These are phyloP conservation scores for Cicer arietinum DNA, from an alignment of 306 rosid species.

Conservation along the genomic window DNA sequence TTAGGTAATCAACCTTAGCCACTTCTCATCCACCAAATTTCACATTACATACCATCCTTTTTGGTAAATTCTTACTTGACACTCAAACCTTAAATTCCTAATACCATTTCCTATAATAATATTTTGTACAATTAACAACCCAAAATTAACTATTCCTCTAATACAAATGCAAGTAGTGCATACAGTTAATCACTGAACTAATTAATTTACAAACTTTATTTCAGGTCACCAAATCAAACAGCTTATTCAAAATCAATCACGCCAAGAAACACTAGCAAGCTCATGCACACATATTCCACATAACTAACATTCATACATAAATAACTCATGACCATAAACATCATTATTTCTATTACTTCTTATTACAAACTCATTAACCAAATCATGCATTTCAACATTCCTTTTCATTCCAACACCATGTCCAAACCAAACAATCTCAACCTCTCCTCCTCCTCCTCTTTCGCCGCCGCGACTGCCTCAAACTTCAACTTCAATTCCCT, in stretches of 20 bases:
- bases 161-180: too few relatives aligned
- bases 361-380: background rate
- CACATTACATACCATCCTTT: too few relatives aligned
- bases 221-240: slow-evolving; percentile 85
- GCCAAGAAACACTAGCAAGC: slow-evolving; percentile 49
- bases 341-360: background rate
- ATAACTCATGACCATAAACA: slow-evolving; percentile 51
- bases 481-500: slow-evolving; percentile 8
- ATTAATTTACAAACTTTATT: slow-evolving; percentile 21
- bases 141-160: too few relatives aligned
- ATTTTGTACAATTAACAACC: too few relatives aligned
- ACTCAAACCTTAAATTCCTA: too few relatives aligned
- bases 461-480: background rate
- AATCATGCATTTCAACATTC: slow-evolving; percentile 45
- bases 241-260: slow-evolving; percentile 54
- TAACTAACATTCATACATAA: slow-evolving; percentile 36
- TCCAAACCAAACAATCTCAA: slow-evolving; percentile 40
- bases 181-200: too few relatives aligned
- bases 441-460: slow-evolving; percentile 22
- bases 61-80: too few relatives aligned
- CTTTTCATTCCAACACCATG: slow-evolving; percentile 54
- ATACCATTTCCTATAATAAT: too few relatives aligned
- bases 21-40: too few relatives aligned
- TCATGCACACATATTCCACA: slow-evolving; percentile 25
- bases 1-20: too few relatives aligned